Evolutionary conservation across 2,329 filamentous ascomycete genomes (phyloP).

Genomic region (Nemania serpens): DNA sequence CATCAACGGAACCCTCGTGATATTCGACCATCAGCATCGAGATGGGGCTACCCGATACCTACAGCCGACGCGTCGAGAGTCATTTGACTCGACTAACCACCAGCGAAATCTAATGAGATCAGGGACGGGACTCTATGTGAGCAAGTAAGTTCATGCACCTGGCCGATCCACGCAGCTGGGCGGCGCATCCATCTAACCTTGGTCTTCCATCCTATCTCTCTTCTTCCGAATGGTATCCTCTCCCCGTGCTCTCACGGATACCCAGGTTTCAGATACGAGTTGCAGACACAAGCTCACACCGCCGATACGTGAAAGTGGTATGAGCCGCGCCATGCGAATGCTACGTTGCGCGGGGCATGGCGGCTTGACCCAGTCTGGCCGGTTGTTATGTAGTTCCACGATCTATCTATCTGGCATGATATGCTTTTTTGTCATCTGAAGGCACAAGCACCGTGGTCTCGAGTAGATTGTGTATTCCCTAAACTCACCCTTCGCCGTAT

Average conservation of each 20-base stretch:
- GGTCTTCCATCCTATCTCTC: background rate
- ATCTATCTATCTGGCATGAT: background rate
- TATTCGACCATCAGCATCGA: slow-evolving; percentile 9
- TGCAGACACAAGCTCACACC: slow-evolving; percentile 8
- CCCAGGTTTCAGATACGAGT: slow-evolving; percentile 5
- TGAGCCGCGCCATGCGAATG: slow-evolving; percentile 30
- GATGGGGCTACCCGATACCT: background rate
- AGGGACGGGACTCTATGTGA: background rate
- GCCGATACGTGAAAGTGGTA: slow-evolving; percentile 11
- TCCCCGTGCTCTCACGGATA: slow-evolving; percentile 1
- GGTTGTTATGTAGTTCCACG: slow-evolving; percentile 8
- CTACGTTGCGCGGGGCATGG: slow-evolving; percentile 29
- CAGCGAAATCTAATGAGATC: background rate
- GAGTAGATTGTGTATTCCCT: background rate
- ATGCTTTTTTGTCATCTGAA: slow-evolving; percentile 8
- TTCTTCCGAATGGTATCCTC: slow-evolving; percentile 1
- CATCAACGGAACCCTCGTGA: background rate
- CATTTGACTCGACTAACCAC: slow-evolving; percentile 14
- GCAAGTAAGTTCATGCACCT: background rate
- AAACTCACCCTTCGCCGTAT: background rate
- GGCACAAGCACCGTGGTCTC: slow-evolving; percentile 1
- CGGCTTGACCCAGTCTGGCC: slow-evolving; percentile 3
- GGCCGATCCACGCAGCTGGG: slow-evolving; percentile 16
- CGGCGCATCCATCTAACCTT: background rate
- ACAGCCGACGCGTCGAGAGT: background rate